phyloP scores from a whole-genome alignment of 768 basidiomycete genomes.

The Boletus insuetus region DNA sequence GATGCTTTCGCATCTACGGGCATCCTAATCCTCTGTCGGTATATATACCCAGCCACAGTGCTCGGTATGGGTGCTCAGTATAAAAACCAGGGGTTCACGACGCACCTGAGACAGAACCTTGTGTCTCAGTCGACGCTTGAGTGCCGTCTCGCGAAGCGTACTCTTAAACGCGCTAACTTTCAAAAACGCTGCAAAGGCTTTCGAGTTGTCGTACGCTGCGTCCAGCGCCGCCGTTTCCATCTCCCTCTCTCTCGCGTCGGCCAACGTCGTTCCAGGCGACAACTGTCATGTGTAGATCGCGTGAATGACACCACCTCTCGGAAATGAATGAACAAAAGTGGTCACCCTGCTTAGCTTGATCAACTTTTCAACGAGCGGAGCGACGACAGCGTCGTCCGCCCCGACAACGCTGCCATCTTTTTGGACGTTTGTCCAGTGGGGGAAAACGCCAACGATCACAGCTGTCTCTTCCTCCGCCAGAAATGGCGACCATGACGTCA shows the following conservation, averaged over 20 bases:
- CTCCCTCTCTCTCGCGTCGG: constrained; percentile 2
- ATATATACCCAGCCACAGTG: not conserved
- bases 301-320: not conserved
- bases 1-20: constrained; percentile 30
- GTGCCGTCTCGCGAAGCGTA: constrained; percentile 16
- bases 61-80: not conserved
- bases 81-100: not conserved
- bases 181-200: constrained; percentile 34
- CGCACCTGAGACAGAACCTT: constrained; percentile 42
- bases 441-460: constrained; percentile 39
- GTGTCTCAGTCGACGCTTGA: constrained; percentile 27
- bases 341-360: constrained; percentile 20
- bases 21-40: constrained; percentile 16
- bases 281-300: constrained; percentile 11
- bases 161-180: constrained; percentile 20
- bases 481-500: constrained; percentile 37
- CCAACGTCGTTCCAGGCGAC: constrained; percentile 6
- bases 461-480: constrained; percentile 30
- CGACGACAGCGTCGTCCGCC: constrained; percentile 11
- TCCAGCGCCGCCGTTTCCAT: constrained; percentile 7
- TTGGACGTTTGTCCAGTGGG: constrained; percentile 36
- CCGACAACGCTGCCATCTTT: constrained; percentile 8
- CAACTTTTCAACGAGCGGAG: constrained; percentile 14
- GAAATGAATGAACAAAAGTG: not conserved
- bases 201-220: constrained; percentile 40